phyloP scores from a whole-genome alignment of 768 basidiomycete genomes.

The Amanita pseudoporphyria region DNA sequence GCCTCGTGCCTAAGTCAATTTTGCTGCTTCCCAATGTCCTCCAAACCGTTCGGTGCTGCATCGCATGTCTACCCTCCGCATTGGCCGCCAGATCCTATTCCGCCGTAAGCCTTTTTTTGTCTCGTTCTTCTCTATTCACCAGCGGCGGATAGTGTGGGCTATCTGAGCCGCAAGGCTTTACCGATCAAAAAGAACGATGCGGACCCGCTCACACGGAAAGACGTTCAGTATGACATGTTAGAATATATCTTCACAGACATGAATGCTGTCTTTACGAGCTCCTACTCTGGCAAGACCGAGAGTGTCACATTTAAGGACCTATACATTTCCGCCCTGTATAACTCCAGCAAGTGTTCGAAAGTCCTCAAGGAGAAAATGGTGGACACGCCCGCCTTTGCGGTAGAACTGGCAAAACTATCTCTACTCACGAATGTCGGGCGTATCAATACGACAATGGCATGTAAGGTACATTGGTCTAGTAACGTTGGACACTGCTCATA shows the following conservation, averaged over 20 bases:
- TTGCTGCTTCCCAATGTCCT: slow-evolving; percentile 32
- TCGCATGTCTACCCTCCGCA: slow-evolving; percentile 19
- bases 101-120: slow-evolving; percentile 36
- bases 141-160: slow-evolving; percentile 33
- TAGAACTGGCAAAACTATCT: slow-evolving; percentile 76
- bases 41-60: slow-evolving; percentile 26
- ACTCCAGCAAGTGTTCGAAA: slow-evolving; percentile 79
- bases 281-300: slow-evolving; percentile 34
- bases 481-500: slow-evolving; percentile 9
- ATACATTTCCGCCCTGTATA: slow-evolving; percentile 73
- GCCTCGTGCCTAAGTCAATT: slow-evolving; percentile 26
- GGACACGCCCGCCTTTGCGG: slow-evolving; percentile 67
- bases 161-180: slow-evolving; percentile 59
- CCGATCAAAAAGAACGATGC: slow-evolving; percentile 80
- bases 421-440: slow-evolving; percentile 83
- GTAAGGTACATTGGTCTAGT: slow-evolving; percentile 29
- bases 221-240: slow-evolving; percentile 83
- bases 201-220: slow-evolving; percentile 72
- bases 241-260: slow-evolving; percentile 67
- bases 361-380: slow-evolving; percentile 83
- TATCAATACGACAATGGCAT: slow-evolving; percentile 90
- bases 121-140: slow-evolving; percentile 8
- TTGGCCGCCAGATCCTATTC: slow-evolving; percentile 41
- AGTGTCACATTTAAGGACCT: slow-evolving; percentile 74
- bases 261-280: slow-evolving; percentile 62